A percentile compares a stretch with the other conserved stretches of the same genome.
phyloP scores from a whole-genome alignment of 495 filamentous ascomycete species.

The Monascus purpureus region DNA sequence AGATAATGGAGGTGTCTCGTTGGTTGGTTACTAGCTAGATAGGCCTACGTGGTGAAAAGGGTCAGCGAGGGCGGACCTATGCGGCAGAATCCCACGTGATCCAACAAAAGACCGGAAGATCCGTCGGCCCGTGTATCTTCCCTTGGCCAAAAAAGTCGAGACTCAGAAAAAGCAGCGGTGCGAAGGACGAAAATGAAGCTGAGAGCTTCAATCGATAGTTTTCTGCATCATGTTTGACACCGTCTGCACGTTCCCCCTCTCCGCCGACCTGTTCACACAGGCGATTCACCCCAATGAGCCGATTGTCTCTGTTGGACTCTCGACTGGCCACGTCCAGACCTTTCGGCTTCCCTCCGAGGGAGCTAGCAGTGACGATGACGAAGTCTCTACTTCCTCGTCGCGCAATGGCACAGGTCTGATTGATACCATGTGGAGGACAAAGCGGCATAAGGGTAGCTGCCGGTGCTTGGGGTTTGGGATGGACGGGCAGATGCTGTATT shows the following conservation, averaged over 20 bases:
- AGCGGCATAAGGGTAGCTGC: slow-evolving; percentile 86
- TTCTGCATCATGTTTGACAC: slow-evolving; percentile 54
- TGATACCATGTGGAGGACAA: slow-evolving; percentile 75
- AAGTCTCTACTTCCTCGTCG: slow-evolving; percentile 25
- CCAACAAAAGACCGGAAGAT: slow-evolving; percentile 9
- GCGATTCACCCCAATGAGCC: slow-evolving; percentile 72
- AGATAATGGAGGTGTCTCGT: too few relatives aligned
- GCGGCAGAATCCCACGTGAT: too few relatives aligned
- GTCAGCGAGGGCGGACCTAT: too few relatives aligned
- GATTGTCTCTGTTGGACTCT: slow-evolving; percentile 72
- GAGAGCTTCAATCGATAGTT: background rate
- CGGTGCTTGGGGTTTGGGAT: slow-evolving; percentile 59
- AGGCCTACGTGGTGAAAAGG: too few relatives aligned
- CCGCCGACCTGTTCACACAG: slow-evolving; percentile 79
- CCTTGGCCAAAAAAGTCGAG: too few relatives aligned
- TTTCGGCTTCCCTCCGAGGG: slow-evolving; percentile 57
- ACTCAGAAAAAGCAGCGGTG: too few relatives aligned
- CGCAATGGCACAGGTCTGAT: slow-evolving; percentile 56
- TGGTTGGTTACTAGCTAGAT: too few relatives aligned
- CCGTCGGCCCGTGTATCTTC: slow-evolving; percentile 15
- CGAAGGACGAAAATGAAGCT: background rate
- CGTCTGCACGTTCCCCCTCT: slow-evolving; percentile 75
- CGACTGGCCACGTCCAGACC: slow-evolving; percentile 73
- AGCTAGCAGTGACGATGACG: slow-evolving; percentile 31
- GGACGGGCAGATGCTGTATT: slow-evolving; percentile 68